Evolutionary conservation across 1,139 yeast species (phyloP), one percentile per base, ranked within the genome.

Genomic region (Wickerhamomyces sp.): DNA sequence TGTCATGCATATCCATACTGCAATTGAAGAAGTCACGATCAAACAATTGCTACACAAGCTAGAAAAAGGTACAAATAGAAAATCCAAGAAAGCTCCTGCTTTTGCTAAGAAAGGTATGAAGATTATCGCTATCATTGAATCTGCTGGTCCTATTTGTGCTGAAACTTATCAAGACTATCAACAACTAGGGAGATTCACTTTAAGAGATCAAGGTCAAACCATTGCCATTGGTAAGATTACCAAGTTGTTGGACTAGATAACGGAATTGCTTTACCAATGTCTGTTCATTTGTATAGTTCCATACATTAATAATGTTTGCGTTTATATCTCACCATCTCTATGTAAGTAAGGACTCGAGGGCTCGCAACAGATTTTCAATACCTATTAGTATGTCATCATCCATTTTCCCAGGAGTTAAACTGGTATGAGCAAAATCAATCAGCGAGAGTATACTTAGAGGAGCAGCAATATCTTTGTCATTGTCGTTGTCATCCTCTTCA

Each of bases 91-190:
- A 67, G 88, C 99, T 37, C 99, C 99, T 50, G 96, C 97, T 44
- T 93, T 90, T 67, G 99, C 99, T 55, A 93, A 91, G 72, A 89
- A 89, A 78, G 99, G 99, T 59, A 93, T 93, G 98, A 91, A 89
- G 81, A 81, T 93, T 59, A 90, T 93, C 66, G 99, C 98, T 36
- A 79, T 85, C 41, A 74, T 93, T 62, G 97, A 91, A 69, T 76
- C 89, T 18, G 75, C 80, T 43, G 91, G 82, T 59, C 89, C 95
- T 27, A 87, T 93, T 36, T 93, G 98, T 75, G 85, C 93, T 45
- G 99, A 93, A 72, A 84, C 95, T 44, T 93, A 85, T 66, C 82
- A 76, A 54, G 95, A 88, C 63, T 87, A 90, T 65, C 97, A 93
- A 56, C 98, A 93, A 71, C 78, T 93, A 61, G 99, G 99, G 65